Base-by-base conservation (phyloP, 179 eudicot genomes). In the Vitellaria paradoxa region DNA sequence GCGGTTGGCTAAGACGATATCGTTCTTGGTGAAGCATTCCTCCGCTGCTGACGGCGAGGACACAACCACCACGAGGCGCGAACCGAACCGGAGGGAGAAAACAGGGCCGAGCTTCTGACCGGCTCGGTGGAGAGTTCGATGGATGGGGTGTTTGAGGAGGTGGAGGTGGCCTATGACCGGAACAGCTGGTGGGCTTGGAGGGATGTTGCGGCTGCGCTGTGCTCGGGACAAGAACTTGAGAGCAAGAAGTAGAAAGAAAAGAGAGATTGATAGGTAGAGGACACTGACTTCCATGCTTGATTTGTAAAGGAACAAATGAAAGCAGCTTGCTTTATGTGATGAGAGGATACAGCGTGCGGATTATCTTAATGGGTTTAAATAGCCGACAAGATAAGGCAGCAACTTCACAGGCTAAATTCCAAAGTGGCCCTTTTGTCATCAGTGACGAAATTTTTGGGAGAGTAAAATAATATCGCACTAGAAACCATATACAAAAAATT, bases 1-100 rank as follows among this genome's bases (percentile, higher is more conserved):
- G 52, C 77, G 55, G 40, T 75, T 75, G 55, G 77, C 77, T 4
- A 75, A 47, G 12, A 75, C 68, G 4, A 75, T 11, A 68, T 75
- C 70, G 65, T 75, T 61, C 37, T 72, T 72, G 20, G 75, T 52
- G 52, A 72, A 72, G 40, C 59, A 52, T 72, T 72, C 75, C 60
- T 72, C 68, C 6, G 47, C 68, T 1, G 50, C 77, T 0, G 77
- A 60, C 20, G 77, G 68, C 40, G 77, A 60, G n/a, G 77, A 74
- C 14, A 74, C 47, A 5, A 74, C 68, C 5, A 74, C 17, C 17
- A 74, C 77, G 9, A 50, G 70, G 62, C 60, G 77, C n/a, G 56
- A 42, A 5, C 77, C 77, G 37, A 75, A 46, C 18, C 55, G 59
- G 52, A 75, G 70, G 60, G 77, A 61, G 77, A 61, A 64, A 17